A percentile compares a stretch with the other conserved stretches of the same genome.
phyloP scores from a whole-genome alignment of 192 early-diverging fungal genomes.

The Martensiomyces pterosporus region DNA sequence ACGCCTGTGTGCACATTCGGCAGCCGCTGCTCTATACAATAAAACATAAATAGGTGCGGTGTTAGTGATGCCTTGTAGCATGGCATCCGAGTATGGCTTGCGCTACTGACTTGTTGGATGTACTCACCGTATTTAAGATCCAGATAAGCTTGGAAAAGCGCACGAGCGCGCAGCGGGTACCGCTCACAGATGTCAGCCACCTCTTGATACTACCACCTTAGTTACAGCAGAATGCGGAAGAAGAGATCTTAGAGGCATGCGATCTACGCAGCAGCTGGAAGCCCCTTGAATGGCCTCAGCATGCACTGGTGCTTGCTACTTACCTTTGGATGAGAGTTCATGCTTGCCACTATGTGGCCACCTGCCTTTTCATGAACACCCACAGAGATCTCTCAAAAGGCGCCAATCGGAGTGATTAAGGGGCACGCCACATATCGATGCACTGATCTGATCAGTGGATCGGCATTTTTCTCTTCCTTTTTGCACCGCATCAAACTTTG shows the following conservation, averaged over 20 bases:
- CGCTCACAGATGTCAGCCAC: conserved; percentile 15
- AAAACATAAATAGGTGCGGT: neutral
- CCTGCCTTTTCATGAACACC: too few relatives aligned
- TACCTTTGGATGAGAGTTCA: conserved; percentile 29
- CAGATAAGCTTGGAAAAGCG: conserved; percentile 29
- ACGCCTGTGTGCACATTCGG: neutral
- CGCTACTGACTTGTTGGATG: neutral
- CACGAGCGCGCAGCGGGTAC: conserved; percentile 16
- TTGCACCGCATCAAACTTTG: conserved; percentile 3
- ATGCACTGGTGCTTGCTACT: too few relatives aligned
- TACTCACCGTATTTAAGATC: conserved; percentile 36
- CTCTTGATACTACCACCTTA: conserved; percentile 22
- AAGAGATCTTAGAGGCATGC: too few relatives aligned
- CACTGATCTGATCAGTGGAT: too few relatives aligned
- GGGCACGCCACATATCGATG: too few relatives aligned
- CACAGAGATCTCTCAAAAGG: too few relatives aligned
- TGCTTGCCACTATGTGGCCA: too few relatives aligned
- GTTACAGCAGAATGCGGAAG: neutral
- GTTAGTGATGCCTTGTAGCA: too few relatives aligned
- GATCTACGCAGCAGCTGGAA: too few relatives aligned
- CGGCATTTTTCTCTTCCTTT: neutral
- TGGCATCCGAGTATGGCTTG: neutral
- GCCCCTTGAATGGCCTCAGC: too few relatives aligned
- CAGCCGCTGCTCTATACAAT: conserved; percentile 3
- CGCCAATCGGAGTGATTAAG: too few relatives aligned